Evolutionary conservation across 2,329 filamentous ascomycete genomes (phyloP).

Genomic region (Domatiomyces globalis): DNA sequence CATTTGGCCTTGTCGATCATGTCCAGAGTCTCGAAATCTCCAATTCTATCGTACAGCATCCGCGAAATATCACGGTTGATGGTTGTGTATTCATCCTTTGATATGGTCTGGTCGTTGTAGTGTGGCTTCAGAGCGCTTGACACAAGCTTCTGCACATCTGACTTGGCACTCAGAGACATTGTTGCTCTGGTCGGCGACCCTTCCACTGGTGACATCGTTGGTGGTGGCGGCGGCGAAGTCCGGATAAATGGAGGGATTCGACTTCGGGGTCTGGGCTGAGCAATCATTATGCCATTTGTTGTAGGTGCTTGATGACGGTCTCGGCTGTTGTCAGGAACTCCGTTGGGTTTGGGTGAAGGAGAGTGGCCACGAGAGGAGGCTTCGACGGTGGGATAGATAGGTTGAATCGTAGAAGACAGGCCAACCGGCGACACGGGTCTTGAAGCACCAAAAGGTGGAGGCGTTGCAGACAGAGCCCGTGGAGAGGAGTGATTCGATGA

Average conservation of each 20-base stretch:
- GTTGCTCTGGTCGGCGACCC: constrained; percentile 51
- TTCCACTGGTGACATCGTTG: constrained; percentile 33
- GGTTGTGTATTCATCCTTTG: constrained; percentile 76
- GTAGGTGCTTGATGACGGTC: neutral
- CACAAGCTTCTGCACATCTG: constrained; percentile 78
- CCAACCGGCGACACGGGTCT: constrained; percentile 54
- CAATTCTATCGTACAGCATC: constrained; percentile 61
- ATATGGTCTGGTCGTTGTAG: constrained; percentile 65
- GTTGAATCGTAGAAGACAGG: constrained; percentile 57
- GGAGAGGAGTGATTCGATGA: constrained; percentile 30
- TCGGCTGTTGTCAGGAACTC: neutral
- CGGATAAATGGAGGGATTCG: constrained; percentile 19
- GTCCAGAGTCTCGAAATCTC: constrained; percentile 44
- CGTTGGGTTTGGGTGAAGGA: constrained; percentile 2
- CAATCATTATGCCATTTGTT: constrained; percentile 6
- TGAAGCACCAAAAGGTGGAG: constrained; percentile 23
- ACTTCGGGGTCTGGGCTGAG: constrained; percentile 14
- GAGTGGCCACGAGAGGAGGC: constrained; percentile 33
- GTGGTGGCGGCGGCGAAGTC: constrained; percentile 21
- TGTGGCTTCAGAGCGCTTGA: constrained; percentile 67
- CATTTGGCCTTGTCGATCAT: constrained; percentile 53
- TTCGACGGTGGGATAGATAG: constrained; percentile 59
- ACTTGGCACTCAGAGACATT: constrained; percentile 71
- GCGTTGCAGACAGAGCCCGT: constrained; percentile 25
- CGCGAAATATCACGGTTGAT: constrained; percentile 86